A percentile compares a stretch with the other conserved stretches of the same genome.
Evolutionary conservation across 2,329 filamentous ascomycete genomes (phyloP).

Genomic region (Nemania sp.): DNA sequence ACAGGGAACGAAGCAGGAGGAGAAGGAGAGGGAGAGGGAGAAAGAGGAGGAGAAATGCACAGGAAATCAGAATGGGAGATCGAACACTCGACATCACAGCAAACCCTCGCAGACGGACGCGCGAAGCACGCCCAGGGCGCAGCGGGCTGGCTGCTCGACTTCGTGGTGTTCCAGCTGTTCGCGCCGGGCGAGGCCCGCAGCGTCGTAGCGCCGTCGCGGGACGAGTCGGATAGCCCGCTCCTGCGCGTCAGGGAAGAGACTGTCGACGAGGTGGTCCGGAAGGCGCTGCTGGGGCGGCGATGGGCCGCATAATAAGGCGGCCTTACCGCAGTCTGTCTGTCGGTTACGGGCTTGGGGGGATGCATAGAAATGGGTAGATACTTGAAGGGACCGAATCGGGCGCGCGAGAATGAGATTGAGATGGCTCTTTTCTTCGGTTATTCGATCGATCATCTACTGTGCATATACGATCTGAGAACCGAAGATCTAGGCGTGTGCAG

Average conservation of each 20-base stretch:
- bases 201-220: slow-evolving; percentile 31
- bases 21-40: neutral
- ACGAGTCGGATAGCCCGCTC: slow-evolving; percentile 33
- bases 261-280: slow-evolving; percentile 33
- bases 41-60: slow-evolving; percentile 1
- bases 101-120: slow-evolving; percentile 29
- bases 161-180: slow-evolving; percentile 38
- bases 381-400: too few relatives aligned
- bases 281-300: too few relatives aligned
- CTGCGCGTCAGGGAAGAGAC: slow-evolving; percentile 36
- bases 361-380: too few relatives aligned
- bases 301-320: too few relatives aligned
- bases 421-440: too few relatives aligned
- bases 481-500: too few relatives aligned
- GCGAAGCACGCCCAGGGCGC: slow-evolving; percentile 29
- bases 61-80: slow-evolving; percentile 31
- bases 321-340: too few relatives aligned
- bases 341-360: too few relatives aligned
- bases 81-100: slow-evolving; percentile 19
- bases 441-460: too few relatives aligned
- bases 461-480: too few relatives aligned
- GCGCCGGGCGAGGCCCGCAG: slow-evolving; percentile 36
- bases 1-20: too few relatives aligned
- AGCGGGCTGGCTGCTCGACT: slow-evolving; percentile 35
- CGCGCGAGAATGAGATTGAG: too few relatives aligned